Evolutionary conservation across 345 rosid species (phyloP).

Genomic region (Camelina neglecta): DNA sequence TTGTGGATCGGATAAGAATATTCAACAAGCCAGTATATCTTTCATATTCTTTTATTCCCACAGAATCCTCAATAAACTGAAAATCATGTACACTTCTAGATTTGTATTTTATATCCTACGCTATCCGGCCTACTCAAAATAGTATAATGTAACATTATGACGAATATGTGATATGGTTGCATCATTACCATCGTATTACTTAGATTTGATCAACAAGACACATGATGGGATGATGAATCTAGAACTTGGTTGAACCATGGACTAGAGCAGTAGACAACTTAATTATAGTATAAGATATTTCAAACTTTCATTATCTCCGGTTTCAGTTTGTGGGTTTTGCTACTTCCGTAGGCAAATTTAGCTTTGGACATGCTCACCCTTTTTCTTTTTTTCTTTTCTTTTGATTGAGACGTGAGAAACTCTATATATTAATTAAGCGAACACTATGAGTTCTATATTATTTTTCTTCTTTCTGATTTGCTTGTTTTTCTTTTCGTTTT

Average conservation of each 20-base stretch:
- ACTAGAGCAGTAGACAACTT: neutral
- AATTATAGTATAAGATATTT: too few species aligned
- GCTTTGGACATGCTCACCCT: constrained; percentile 17
- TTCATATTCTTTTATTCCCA: neutral
- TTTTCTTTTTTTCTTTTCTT: neutral
- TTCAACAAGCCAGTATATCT: neutral
- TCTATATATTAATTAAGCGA: constrained; percentile 17
- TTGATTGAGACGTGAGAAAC: constrained; percentile 22
- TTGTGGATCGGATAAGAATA: neutral
- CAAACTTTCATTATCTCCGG: neutral
- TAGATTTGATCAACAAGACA: neutral
- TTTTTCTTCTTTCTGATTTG: constrained; percentile 34
- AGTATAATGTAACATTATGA: neutral
- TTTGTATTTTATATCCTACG: neutral
- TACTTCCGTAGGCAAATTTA: constrained; percentile 10
- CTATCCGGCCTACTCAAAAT: neutral
- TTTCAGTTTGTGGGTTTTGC: neutral
- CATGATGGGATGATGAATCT: constrained; percentile 6
- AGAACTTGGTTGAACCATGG: constrained; percentile 5
- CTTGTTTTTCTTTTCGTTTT: constrained; percentile 10
- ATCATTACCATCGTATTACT: too few species aligned
- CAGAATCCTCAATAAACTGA: neutral
- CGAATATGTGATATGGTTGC: too few species aligned
- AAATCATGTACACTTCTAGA: neutral
- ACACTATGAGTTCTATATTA: constrained; percentile 10